Evolutionary conservation across 371 early-diverging fungal species (phyloP).

Genomic region (Saksenaea oblongispora): DNA sequence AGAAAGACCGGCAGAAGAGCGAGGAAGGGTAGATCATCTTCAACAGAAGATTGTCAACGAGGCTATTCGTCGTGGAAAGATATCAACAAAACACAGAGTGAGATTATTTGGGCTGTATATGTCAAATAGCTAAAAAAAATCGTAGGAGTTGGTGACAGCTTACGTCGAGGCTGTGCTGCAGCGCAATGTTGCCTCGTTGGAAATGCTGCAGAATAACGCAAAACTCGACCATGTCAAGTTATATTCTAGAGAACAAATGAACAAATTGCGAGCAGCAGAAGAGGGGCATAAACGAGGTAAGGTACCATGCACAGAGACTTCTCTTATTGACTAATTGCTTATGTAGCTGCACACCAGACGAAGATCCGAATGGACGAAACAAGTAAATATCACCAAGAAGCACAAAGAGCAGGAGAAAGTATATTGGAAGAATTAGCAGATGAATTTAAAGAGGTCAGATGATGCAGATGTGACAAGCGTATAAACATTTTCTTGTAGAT

Average conservation of each 20-base stretch:
- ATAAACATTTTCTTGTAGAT: constrained; percentile 12
- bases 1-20: not conserved
- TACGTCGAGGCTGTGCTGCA: constrained; percentile 5
- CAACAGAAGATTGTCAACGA: constrained; percentile 5
- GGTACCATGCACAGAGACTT: not conserved
- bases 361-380: constrained; percentile 13
- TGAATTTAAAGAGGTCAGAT: constrained; percentile 50
- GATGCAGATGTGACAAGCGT: not conserved
- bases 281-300: constrained; percentile 17
- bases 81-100: constrained; percentile 13
- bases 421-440: constrained; percentile 46
- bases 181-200: constrained; percentile 18
- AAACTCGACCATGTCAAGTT: constrained; percentile 15
- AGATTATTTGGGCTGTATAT: not conserved
- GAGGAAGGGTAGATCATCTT: constrained; percentile 7
- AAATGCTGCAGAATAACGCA: constrained; percentile 17
- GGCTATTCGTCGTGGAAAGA: constrained; percentile 12
- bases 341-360: not conserved
- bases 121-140: not conserved
- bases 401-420: constrained; percentile 40
- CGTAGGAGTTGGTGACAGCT: constrained; percentile 10
- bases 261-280: constrained; percentile 15
- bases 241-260: constrained; percentile 11
- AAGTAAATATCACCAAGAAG: constrained; percentile 33
- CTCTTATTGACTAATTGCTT: no score